Percentiles rank a stretch among this genome's conserved stretches.
Evolutionary conservation across 1,284 basidiomycete genomes (phyloP).

Genomic region (Boletus subluridellus): DNA sequence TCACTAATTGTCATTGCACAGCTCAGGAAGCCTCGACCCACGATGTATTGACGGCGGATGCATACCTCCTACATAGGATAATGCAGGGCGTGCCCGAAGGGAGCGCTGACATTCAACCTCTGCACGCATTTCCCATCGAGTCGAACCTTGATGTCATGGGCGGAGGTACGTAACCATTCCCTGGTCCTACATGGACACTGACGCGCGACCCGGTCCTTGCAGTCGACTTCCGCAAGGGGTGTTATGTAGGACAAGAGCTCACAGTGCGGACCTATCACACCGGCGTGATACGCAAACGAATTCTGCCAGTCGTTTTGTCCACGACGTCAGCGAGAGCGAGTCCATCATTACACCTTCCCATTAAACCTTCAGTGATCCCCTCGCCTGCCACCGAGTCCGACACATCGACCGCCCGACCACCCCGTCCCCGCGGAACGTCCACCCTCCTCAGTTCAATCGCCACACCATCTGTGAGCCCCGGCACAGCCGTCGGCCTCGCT

Average conservation of each 20-base stretch:
- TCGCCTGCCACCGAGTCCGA: conserved; percentile 12
- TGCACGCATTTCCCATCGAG: conserved; percentile 86
- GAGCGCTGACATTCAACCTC: conserved; percentile 69
- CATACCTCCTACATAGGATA: conserved; percentile 80
- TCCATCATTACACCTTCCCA: conserved; percentile 14
- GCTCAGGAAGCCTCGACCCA: conserved; percentile 55
- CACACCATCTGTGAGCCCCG: conserved; percentile 18
- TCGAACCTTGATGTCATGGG: conserved; percentile 93
- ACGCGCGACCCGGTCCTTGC: conserved; percentile 6
- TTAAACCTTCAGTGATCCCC: conserved; percentile 23
- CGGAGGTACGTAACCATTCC: conserved; percentile 59
- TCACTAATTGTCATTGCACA: conserved; percentile 31
- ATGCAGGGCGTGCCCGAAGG: conserved; percentile 88
- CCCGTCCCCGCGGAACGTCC: conserved; percentile 60
- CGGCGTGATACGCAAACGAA: conserved; percentile 87
- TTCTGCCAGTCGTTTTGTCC: conserved; percentile 64
- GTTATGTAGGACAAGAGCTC: conserved; percentile 96
- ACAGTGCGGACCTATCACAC: conserved; percentile 97
- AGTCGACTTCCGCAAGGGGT: conserved; percentile 98
- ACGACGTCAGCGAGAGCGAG: not conserved
- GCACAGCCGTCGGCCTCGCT: conserved; percentile 58
- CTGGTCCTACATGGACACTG: not conserved
- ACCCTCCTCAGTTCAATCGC: conserved; percentile 58
- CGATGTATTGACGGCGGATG: conserved; percentile 48
- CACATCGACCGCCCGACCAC: conserved; percentile 6